A percentile compares a stretch with the other conserved stretches of the same genome.
Evolutionary conservation across 1,139 yeast genomes (phyloP).

Genomic region (Ogataea hybrid): DNA sequence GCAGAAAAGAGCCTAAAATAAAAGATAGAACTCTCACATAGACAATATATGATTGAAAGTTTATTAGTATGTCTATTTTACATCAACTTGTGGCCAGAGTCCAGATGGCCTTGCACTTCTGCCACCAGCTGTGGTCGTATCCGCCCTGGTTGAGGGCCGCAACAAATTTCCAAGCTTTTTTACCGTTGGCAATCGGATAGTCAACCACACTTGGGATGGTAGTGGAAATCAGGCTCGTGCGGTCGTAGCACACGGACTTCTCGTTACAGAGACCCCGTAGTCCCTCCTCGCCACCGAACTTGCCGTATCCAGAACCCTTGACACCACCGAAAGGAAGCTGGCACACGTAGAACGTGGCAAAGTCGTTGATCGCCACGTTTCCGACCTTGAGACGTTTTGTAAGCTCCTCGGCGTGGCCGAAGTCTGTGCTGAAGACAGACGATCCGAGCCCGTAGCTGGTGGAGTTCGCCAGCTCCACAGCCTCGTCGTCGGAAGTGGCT

Average conservation of each 20-base stretch:
- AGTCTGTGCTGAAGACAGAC: conserved; percentile 66
- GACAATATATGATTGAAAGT: no score
- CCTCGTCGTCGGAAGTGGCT: conserved; percentile 64
- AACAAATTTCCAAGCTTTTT: conserved; percentile 86
- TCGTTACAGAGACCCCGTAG: conserved; percentile 82
- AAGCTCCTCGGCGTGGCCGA: conserved; percentile 52
- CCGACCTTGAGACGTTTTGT: conserved; percentile 72
- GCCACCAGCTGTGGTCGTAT: conserved; percentile 74
- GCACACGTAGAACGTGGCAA: conserved; percentile 93
- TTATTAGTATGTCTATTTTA: conserved; percentile 9
- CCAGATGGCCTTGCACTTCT: conserved; percentile 52
- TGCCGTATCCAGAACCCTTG: conserved; percentile 92
- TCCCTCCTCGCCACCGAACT: conserved; percentile 97
- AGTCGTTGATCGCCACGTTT: conserved; percentile 93
- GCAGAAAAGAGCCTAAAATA: conserved; percentile 48
- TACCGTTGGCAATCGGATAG: conserved; percentile 81
- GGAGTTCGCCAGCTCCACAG: conserved; percentile 78
- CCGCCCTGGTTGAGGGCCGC: conserved; percentile 83
- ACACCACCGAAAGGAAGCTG: conserved; percentile 96
- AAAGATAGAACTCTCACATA: neutral
- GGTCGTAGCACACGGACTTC: conserved; percentile 84
- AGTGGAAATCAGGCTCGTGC: conserved; percentile 72
- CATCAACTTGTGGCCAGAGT: conserved; percentile 43
- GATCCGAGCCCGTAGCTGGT: conserved; percentile 90
- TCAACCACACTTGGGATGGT: conserved; percentile 85